phyloP scores from a whole-genome alignment of 2,329 filamentous ascomycete species.

The Colletotrichum tamarilloi region DNA sequence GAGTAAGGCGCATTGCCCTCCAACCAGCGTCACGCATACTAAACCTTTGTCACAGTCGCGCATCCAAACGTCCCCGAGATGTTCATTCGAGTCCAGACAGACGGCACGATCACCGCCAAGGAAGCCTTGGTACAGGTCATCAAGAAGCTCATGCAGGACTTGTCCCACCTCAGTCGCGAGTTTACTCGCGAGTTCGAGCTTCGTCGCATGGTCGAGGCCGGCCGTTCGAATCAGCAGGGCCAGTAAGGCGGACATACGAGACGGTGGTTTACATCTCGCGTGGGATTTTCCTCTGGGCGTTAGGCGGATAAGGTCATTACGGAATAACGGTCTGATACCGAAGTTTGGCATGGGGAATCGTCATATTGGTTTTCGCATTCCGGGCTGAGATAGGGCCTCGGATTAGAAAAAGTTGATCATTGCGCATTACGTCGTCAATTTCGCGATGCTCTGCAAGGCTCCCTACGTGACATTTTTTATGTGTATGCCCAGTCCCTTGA shows the following conservation, averaged over 20 bases:
- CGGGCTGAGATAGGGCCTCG: not conserved
- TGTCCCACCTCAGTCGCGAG: constrained; percentile 83
- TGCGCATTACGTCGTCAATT: constrained; percentile 24
- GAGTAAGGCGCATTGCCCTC: constrained; percentile 60
- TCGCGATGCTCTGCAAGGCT: not conserved
- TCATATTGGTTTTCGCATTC: constrained; percentile 19
- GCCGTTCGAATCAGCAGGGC: constrained; percentile 58
- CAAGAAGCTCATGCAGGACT: constrained; percentile 83
- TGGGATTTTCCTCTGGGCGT: constrained; percentile 38
- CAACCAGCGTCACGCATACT: constrained; percentile 28
- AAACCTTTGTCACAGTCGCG: constrained; percentile 51
- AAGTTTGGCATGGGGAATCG: constrained; percentile 8
- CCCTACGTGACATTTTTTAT: not conserved
- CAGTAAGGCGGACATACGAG: not conserved
- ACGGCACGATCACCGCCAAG: constrained; percentile 88
- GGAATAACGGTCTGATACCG: constrained; percentile 31
- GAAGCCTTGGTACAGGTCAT: constrained; percentile 86
- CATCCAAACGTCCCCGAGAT: constrained; percentile 72
- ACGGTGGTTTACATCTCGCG: not conserved
- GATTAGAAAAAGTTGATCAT: constrained; percentile 21
- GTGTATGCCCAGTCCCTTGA: not conserved
- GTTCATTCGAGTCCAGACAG: constrained; percentile 87
- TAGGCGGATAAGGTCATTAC: constrained; percentile 34
- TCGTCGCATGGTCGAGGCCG: constrained; percentile 82
- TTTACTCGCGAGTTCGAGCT: constrained; percentile 94